A percentile compares a stretch with the other conserved stretches of the same genome.
Evolutionary conservation across 2,329 filamentous ascomycete species (phyloP).

Genomic region (Ophiostoma ulmi): DNA sequence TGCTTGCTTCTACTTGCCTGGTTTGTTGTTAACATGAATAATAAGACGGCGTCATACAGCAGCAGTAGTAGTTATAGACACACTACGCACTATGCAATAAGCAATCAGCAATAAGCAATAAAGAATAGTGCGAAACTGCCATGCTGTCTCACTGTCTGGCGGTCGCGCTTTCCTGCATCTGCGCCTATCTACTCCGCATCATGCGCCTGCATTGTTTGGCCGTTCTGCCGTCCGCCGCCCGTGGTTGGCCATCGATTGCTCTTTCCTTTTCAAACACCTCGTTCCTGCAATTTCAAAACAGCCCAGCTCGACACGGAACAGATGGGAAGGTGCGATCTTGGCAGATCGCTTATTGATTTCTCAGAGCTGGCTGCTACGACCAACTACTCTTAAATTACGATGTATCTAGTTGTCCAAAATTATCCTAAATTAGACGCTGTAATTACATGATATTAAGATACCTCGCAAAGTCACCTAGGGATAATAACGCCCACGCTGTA

Average conservation of each 20-base stretch:
- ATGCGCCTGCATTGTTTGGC: neutral
- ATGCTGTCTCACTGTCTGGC: neutral
- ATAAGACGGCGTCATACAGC: constrained; percentile 4
- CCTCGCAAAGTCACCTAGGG: neutral
- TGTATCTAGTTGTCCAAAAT: constrained; percentile 4
- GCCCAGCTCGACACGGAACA: constrained; percentile 1
- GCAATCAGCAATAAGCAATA: neutral
- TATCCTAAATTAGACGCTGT: constrained; percentile 7
- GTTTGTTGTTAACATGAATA: neutral
- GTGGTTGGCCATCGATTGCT: constrained; percentile 12
- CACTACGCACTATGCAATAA: neutral
- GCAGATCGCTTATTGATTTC: constrained; percentile 2
- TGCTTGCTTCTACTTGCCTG: neutral
- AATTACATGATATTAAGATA: constrained; percentile 4
- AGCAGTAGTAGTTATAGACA: neutral
- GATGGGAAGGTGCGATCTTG: constrained; percentile 20
- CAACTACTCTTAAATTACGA: neutral
- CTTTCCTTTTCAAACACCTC: neutral
- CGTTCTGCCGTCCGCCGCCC: neutral
- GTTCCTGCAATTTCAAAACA: constrained; percentile 19
- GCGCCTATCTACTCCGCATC: neutral
- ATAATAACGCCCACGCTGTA: neutral
- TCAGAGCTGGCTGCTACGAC: neutral
- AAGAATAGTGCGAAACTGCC: neutral
- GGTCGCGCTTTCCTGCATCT: neutral